Conservation (phyloP, 768 basidiomycete species). For the Russula emetica region DNA sequence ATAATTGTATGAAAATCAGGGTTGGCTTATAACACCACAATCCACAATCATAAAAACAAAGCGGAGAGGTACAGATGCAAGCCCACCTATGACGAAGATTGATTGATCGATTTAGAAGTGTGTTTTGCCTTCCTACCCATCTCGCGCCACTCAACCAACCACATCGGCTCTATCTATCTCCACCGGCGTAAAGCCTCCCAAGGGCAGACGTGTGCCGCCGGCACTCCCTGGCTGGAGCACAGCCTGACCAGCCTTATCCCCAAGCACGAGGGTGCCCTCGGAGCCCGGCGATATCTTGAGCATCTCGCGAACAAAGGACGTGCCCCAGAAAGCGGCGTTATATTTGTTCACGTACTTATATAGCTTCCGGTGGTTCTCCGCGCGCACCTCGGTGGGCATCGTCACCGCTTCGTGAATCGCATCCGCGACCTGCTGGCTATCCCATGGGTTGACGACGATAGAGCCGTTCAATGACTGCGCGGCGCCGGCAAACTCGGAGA, state of each 20-base stretch:
- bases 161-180: slow-evolving; percentile 11
- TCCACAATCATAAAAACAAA: background rate
- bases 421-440: slow-evolving; percentile 95
- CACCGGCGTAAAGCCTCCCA: background rate
- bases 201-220: slow-evolving; percentile 29
- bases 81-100: background rate
- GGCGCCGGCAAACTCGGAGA: slow-evolving; percentile 97
- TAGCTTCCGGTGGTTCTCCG: slow-evolving; percentile 90
- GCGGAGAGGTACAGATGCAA: background rate
- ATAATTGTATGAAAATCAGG: background rate
- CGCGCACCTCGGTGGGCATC: slow-evolving; percentile 76
- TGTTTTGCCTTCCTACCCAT: background rate
- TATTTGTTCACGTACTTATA: slow-evolving; percentile 97
- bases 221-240: slow-evolving; percentile 31
- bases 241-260: slow-evolving; percentile 33
- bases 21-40: background rate
- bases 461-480: slow-evolving; percentile 94
- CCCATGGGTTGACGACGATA: slow-evolving; percentile 98
- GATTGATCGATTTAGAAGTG: background rate
- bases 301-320: slow-evolving; percentile 86
- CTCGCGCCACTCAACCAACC: background rate
- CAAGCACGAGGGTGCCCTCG: slow-evolving; percentile 22
- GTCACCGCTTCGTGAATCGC: slow-evolving; percentile 96
- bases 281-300: slow-evolving; percentile 42
- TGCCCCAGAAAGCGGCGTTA: slow-evolving; percentile 90